Evolutionary conservation across 257 asterid genomes (phyloP), one percentile per base, ranked within the genome.

Genomic region (Solanum piurae): DNA sequence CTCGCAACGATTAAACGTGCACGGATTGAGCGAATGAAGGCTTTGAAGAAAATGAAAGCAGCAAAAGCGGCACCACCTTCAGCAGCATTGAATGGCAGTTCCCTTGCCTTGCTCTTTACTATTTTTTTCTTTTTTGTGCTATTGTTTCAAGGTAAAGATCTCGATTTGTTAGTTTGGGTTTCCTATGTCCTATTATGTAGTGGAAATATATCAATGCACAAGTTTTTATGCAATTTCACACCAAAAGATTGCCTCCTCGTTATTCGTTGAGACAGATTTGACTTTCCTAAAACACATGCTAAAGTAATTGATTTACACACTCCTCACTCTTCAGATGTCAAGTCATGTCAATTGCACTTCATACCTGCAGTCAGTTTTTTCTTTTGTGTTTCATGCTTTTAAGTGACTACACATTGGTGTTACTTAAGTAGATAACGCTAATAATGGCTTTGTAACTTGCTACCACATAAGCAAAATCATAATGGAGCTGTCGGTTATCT

Each of bases 1-100:
- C 93, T 95, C 33, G 94, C 94, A 2, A 89, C 88, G 92, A 87
- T 95, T 5, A 97, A 95, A 88, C 97, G 97, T 12, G 98, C 98
- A 6, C 89, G 96, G 89, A 89, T 91, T 25, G 99, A 96, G 87
- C 89, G 98, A 64, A 92, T 93, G 93, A 97, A 93, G 92, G 97
- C 95, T 0, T 80, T 93, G 93, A 95, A 93, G 96, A 95, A 92
- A 90, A 86, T 90, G 92, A 94, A 90, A 90, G 93, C 93, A 31
- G 93, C 95, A 38, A 95, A 94, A 86, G 89, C 89, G 31, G 87
- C 94, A 4, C 88, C 95, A 0, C 66, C 88, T 4, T 66, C 95
- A 3, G n/a, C 93, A 7, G 90, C 95, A 83, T 90, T 94, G 0
- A 89, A 90, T 86, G 95, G 95, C 88, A 94, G 92, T 91, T 86